phyloP scores from a whole-genome alignment of 768 basidiomycete species.

The Kwoniella sp. region DNA sequence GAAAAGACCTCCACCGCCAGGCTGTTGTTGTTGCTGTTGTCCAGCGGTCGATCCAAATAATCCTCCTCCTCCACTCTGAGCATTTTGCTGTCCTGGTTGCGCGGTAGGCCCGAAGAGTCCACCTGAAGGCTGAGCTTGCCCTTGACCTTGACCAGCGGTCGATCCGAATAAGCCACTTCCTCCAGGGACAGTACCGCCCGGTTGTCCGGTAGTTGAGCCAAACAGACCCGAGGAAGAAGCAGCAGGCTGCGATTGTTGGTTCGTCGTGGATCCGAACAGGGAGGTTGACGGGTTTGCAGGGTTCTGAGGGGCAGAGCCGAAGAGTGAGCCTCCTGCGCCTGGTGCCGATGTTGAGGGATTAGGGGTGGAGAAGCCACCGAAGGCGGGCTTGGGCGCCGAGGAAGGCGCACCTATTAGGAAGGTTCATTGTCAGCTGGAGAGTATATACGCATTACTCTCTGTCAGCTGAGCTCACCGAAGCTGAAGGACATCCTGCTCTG shows the following conservation, averaged over 20 bases:
- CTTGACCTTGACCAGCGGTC: constrained; percentile 1
- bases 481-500: constrained; percentile 20
- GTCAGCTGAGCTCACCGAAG: constrained; percentile 11
- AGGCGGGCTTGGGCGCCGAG: constrained; percentile 31
- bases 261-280: constrained; percentile 22
- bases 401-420: constrained; percentile 6
- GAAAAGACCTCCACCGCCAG: constrained; percentile 22
- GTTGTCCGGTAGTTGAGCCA: constrained; percentile 16
- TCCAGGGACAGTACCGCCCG: constrained; percentile 2
- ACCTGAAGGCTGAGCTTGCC: background rate
- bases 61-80: background rate
- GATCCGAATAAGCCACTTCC: constrained; percentile 26
- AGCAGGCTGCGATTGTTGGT: constrained; percentile 18
- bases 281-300: constrained; percentile 25
- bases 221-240: constrained; percentile 17
- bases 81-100: constrained; percentile 2
- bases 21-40: constrained; percentile 7
- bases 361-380: constrained; percentile 38
- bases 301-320: constrained; percentile 23
- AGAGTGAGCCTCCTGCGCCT: constrained; percentile 11
- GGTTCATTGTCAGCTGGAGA: background rate
- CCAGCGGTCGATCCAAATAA: constrained; percentile 7
- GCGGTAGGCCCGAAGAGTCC: background rate
- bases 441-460: background rate
- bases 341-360: constrained; percentile 18